phyloP scores from a whole-genome alignment of 495 filamentous ascomycete species.

The Annulohypoxylon nitens region DNA sequence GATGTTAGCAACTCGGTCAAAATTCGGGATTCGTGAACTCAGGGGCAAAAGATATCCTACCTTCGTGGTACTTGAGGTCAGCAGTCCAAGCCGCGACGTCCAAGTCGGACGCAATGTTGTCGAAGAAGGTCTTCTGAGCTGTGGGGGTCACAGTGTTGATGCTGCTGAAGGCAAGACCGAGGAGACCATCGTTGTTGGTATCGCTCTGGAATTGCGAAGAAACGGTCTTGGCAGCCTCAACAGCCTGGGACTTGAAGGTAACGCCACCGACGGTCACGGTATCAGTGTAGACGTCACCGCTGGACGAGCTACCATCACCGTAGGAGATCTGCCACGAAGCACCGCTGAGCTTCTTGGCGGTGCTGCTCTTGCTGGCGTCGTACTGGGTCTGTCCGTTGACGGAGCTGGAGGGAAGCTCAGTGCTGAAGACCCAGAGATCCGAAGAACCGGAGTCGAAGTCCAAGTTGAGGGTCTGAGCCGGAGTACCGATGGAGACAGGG shows the following conservation, averaged over 20 bases:
- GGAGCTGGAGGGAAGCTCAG: conserved; percentile 57
- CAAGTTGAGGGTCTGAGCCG: conserved; percentile 67
- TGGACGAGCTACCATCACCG: conserved; percentile 74
- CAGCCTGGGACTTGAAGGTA: conserved; percentile 71
- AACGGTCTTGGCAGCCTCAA: conserved; percentile 74
- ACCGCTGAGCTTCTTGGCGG: conserved; percentile 62
- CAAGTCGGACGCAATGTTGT: conserved; percentile 70
- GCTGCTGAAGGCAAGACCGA: conserved; percentile 77
- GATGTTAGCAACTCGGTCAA: conserved; percentile 14
- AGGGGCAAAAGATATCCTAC: conserved; percentile 29
- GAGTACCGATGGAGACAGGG: conserved; percentile 70
- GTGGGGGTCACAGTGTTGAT: conserved; percentile 76
- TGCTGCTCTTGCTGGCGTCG: conserved; percentile 59
- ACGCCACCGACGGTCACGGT: conserved; percentile 74
- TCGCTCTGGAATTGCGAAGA: conserved; percentile 70
- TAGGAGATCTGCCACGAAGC: conserved; percentile 75
- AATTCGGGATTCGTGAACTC: neutral
- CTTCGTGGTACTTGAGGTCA: conserved; percentile 70
- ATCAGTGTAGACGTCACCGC: conserved; percentile 76
- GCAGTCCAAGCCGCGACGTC: conserved; percentile 74
- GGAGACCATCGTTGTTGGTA: conserved; percentile 73
- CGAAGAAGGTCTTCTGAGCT: conserved; percentile 76
- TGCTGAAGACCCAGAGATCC: conserved; percentile 69
- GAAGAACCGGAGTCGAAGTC: conserved; percentile 80
- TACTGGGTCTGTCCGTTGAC: conserved; percentile 67